phyloP scores from a whole-genome alignment of 129 eudicot genomes.

The Centrapalus pauciflorus region DNA sequence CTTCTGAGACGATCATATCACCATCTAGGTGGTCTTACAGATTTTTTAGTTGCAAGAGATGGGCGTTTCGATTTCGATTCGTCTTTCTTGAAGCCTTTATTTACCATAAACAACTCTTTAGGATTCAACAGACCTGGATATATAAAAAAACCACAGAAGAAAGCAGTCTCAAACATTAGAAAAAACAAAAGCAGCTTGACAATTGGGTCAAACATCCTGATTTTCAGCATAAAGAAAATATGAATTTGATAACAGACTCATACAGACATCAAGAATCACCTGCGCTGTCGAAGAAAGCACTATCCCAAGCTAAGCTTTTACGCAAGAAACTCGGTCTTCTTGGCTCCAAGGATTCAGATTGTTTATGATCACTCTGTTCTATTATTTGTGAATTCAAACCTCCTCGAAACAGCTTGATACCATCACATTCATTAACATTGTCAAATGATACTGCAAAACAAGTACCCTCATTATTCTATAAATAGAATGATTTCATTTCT shows the following conservation, averaged over 20 bases:
- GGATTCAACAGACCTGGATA: constrained; percentile 60
- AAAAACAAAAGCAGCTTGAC: not conserved
- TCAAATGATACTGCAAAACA: constrained; percentile 36
- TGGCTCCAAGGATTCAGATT: constrained; percentile 19
- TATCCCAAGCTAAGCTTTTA: constrained; percentile 85
- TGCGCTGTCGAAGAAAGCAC: constrained; percentile 61
- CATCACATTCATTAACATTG: constrained; percentile 20
- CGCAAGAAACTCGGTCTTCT: constrained; percentile 50
- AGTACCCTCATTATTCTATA: constrained; percentile 2
- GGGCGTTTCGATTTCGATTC: constrained; percentile 13
- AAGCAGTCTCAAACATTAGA: not conserved
- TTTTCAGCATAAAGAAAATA: not conserved
- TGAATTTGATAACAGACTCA: not conserved
- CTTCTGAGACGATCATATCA: constrained; percentile 16
- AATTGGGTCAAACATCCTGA: not conserved
- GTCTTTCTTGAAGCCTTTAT: constrained; percentile 40
- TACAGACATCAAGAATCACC: constrained; percentile 29
- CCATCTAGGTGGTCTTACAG: constrained; percentile 13
- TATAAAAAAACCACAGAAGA: not conserved
- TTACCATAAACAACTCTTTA: constrained; percentile 52
- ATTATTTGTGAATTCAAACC: constrained; percentile 8
- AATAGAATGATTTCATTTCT: too few species aligned
- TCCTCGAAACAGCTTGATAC: constrained; percentile 20
- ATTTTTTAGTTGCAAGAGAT: constrained; percentile 27
- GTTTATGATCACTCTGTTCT: constrained; percentile 18